Base-by-base conservation (phyloP, 805 yeast species). In the Zygotorulaspora sp. region DNA sequence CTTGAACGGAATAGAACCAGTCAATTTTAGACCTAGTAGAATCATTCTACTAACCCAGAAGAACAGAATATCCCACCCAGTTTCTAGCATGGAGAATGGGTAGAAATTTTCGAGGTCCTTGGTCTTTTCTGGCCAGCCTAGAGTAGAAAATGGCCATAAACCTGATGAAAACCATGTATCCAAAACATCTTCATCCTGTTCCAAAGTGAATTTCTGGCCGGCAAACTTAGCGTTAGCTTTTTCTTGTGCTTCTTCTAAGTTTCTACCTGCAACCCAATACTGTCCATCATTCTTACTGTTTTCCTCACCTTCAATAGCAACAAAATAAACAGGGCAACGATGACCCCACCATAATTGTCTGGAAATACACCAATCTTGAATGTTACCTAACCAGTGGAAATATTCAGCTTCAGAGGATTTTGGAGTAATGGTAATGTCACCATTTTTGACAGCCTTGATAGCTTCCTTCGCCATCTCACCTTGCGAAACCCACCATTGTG, bases 141-240 rank as follows among this genome's bases (percentile, higher is more conserved):
- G 69, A 41, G 96, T 92, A 36, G 96, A 82, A 61, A 92, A 81
- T 43, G 98, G 97, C 97, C 97, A 92, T 65, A 92, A 70, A 44
- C 97, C 97, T 29, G 97, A 83, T 7, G 97, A 88, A 68, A 92
- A 92, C 98, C 98, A 92, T 12, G 98, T 92, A 67, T 92, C 98
- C 55, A 92, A 77, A 34, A 92, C 97, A 65, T 92, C 98, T 65
- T 90, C 97, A 66, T 92, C 98, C 70, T 92, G 97, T 60, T 81
- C 85, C 52, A 90, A 72, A 22, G 83, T 77, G 61, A 79, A 85
- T 44, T 73, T 78, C 57, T 69, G 68, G 42, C 73, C 76, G 12
- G 95, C 77, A 68, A 83, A 92, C 60, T 77, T 80, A 52, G 68
- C 70, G 20, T 67, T 66, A 27, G 97, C 97, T 70, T 87, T 88